phyloP scores from a whole-genome alignment of 768 basidiomycete species.

The Agrocybe praecox region DNA sequence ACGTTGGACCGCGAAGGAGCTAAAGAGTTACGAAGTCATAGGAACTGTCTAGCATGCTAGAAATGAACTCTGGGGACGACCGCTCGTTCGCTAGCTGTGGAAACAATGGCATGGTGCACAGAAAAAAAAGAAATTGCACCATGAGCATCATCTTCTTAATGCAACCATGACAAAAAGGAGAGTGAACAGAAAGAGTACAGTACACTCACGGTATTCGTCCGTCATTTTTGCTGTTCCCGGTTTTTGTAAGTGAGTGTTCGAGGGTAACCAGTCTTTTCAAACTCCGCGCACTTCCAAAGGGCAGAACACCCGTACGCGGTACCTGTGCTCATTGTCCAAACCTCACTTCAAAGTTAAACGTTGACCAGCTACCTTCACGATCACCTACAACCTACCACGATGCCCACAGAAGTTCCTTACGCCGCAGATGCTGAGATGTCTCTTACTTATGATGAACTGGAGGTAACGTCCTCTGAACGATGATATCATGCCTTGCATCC shows the following conservation, averaged over 20 bases:
- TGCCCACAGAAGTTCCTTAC: conserved; percentile 89
- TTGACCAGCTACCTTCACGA: not conserved
- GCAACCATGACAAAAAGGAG: conserved; percentile 36
- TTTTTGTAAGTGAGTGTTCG: conserved; percentile 15
- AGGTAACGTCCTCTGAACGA: conserved; percentile 46
- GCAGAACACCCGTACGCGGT: not conserved
- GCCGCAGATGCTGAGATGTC: conserved; percentile 94
- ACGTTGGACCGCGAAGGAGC: conserved; percentile 10
- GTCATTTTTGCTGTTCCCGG: conserved; percentile 30
- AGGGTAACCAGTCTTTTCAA: conserved; percentile 29
- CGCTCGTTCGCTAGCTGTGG: conserved; percentile 65
- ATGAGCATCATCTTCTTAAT: conserved; percentile 59
- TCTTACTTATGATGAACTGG: conserved; percentile 86
- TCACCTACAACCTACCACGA: conserved; percentile 23
- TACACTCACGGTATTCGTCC: conserved; percentile 60
- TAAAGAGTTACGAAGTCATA: conserved; percentile 17
- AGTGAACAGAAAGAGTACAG: conserved; percentile 21
- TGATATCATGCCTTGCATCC: not conserved
- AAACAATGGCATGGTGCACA: conserved; percentile 57
- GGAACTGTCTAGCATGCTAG: conserved; percentile 5
- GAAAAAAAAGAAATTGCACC: conserved; percentile 51
- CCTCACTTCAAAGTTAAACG: too few relatives aligned
- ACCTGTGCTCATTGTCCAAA: not conserved
- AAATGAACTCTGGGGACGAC: conserved; percentile 34
- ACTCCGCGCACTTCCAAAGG: conserved; percentile 30